Conservation (phyloP, 768 basidiomycete species). For the Hydnum rufescens region DNA sequence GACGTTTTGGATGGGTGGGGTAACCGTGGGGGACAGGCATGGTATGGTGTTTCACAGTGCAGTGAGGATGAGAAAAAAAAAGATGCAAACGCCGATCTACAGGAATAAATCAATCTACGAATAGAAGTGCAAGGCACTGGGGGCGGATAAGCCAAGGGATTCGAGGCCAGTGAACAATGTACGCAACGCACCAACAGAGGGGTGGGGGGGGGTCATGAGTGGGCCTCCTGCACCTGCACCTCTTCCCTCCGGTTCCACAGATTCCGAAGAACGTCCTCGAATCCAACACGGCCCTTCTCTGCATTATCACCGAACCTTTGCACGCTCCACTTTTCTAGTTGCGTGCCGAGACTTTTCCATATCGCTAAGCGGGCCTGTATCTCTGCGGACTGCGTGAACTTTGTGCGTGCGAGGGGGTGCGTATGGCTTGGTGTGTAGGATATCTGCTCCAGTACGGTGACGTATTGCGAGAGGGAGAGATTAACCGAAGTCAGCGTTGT, state of each 20-base stretch:
- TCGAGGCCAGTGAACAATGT: no score
- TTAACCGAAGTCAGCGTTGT: constrained; percentile 83
- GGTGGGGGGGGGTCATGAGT: not conserved
- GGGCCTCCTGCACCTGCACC: not conserved
- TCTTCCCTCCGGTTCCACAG: constrained; percentile 33
- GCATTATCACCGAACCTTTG: constrained; percentile 89
- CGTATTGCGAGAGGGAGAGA: constrained; percentile 85
- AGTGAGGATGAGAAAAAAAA: no score
- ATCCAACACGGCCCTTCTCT: constrained; percentile 68
- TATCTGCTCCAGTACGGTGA: constrained; percentile 80
- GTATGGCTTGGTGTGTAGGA: constrained; percentile 54
- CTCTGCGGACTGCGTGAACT: constrained; percentile 80
- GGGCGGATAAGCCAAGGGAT: no score
- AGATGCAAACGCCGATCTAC: no score
- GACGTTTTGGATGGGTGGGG: no score
- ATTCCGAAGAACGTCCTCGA: constrained; percentile 68
- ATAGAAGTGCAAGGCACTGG: no score
- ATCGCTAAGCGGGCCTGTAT: constrained; percentile 65
- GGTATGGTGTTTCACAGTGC: no score
- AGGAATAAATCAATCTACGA: no score
- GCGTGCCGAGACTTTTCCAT: constrained; percentile 66
- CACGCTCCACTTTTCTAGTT: constrained; percentile 67
- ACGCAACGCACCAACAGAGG: no score
- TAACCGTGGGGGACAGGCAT: no score
- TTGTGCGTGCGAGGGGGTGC: constrained; percentile 28